Base-by-base conservation (phyloP, 2,329 filamentous ascomycete genomes). In the Podosphaera leucotricha region DNA sequence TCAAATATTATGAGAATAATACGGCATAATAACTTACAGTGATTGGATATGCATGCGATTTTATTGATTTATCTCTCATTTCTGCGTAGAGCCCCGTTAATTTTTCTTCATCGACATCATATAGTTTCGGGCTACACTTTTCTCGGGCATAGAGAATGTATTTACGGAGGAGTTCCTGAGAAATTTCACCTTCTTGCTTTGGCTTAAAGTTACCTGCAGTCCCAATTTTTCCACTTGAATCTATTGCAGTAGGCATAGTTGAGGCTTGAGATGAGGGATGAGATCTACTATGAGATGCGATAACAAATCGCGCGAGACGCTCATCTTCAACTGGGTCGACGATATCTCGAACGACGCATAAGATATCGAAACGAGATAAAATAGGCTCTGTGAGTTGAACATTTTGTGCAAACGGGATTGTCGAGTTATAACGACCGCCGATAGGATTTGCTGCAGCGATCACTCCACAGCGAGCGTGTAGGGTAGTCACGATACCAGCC, bases 51-150 rank as follows among this genome's bases (percentile, higher is more conserved):
- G 87, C 90, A 19, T 90, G 90, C 20, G 90, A 98, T 1, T 86
- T 86, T 48, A 94, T 65, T 20, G 79, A 86, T 62, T 98, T 90
- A 52, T 85, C 71, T 53, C 90, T 71, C 87, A 98, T 95, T 58
- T 98, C 90, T 22, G 86, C 82, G 59, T 95, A 98, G 7, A 98
- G 67, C 43, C 87, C 72, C 1, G 90, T 82, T 26, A 98, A 75
- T 66, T 98, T 98, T 64, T 95, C 90, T 60, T 94, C 83, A 53
- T 98, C 90, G 62, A 98, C 92, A 59, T 95, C 83, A 60, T 94
- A 93, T 7, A 98, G 70, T 64, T 93, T 95, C 7, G 90, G 90
- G 44, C 72, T 72, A 61, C 83, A 92, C 55, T 79, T 80, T 60
- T 94, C 85, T 26, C 87, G 72, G 0, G 90, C 85, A 56, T 94